phyloP scores from a whole-genome alignment of 192 early-diverging fungal genomes.

The Gorgonomyces haynaldii region DNA sequence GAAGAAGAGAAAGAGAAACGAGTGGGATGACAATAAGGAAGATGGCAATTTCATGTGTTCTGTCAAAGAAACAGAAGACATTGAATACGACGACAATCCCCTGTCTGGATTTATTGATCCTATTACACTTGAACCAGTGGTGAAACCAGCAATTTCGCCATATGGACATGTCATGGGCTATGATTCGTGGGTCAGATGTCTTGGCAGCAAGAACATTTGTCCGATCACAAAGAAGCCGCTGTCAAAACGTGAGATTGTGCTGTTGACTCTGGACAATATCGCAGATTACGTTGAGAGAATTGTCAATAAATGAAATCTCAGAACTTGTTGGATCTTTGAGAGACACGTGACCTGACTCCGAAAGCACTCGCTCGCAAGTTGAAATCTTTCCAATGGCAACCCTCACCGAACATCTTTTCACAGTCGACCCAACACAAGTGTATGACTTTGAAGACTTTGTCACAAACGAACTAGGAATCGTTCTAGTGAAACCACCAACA shows the following conservation, averaged over 20 bases:
- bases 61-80: slow-evolving; percentile 13
- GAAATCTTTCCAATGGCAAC: too few species aligned
- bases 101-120: slow-evolving; percentile 87
- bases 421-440: too few species aligned
- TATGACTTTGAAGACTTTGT: slow-evolving; percentile 4
- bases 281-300: too few species aligned
- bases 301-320: too few species aligned
- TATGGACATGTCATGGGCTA: slow-evolving; percentile 58
- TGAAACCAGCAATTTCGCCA: slow-evolving; percentile 87
- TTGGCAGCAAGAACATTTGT: slow-evolving; percentile 79
- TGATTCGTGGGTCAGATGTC: slow-evolving; percentile 49
- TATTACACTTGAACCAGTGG: slow-evolving; percentile 81
- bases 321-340: too few species aligned
- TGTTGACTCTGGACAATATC: slow-evolving; percentile 33
- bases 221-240: slow-evolving; percentile 89
- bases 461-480: background rate
- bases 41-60: slow-evolving; percentile 29
- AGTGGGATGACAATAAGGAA: slow-evolving; percentile 28
- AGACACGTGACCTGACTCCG: too few species aligned
- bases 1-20: slow-evolving; percentile 40
- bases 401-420: too few species aligned
- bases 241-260: slow-evolving; percentile 76
- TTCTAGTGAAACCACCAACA: slow-evolving; percentile 1
- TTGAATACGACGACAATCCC: slow-evolving; percentile 57
- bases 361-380: too few species aligned